Base-by-base conservation (phyloP, 345 rosid genomes). In the Eucalyptus pauciflora region DNA sequence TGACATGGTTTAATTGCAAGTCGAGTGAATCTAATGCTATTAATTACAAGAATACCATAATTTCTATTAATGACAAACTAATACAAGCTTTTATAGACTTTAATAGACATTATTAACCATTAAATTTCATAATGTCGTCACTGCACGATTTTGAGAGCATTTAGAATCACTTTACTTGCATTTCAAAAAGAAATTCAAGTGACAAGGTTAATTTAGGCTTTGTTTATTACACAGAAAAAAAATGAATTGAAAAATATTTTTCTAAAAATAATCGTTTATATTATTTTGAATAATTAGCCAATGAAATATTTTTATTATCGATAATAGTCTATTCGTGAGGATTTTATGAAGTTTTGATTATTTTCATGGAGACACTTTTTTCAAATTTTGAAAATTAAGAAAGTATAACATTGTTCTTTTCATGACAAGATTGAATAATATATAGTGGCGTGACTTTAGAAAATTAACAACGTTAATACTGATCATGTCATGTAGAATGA, bases 401-500 rank as follows among this genome's bases (percentile, higher is more conserved):
- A n/a, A n/a, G n/a, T n/a, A n/a, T n/a, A n/a, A n/a, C n/a, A n/a
- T n/a, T n/a, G n/a, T n/a, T n/a, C n/a, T n/a, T n/a, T n/a, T n/a
- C n/a, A 16, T 67, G 43, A 67, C 12, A 37, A 67, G 31, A 67
- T 67, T 16, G 12, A 67, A 31, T 16, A 67, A 37, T 29, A 67
- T 0, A 67, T 67, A 18, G 41, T 31, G 43, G 43, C 1, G 2
- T 31, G 43, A 67, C 17, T 67, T 67, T 16, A 14, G 10, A 7
- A 15, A 64, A 67, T 67, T 67, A 67, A 52, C 10, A 20, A 52
- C 0, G 25, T 52, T 18, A 20, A 5, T 20, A 3, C 0, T 8
- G 5, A 52, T 20, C 10, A 3, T 1, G 10, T 52, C 0, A 52
- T 8, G 25, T 8, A 52, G 0, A 2, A 52, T 20, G 0, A 52